Percentiles rank a stretch among this genome's conserved stretches.
These are phyloP conservation scores for Penicillium sp. DNA, from an alignment of 2,329 filamentous ascomycete species.

Conservation along the genomic window DNA sequence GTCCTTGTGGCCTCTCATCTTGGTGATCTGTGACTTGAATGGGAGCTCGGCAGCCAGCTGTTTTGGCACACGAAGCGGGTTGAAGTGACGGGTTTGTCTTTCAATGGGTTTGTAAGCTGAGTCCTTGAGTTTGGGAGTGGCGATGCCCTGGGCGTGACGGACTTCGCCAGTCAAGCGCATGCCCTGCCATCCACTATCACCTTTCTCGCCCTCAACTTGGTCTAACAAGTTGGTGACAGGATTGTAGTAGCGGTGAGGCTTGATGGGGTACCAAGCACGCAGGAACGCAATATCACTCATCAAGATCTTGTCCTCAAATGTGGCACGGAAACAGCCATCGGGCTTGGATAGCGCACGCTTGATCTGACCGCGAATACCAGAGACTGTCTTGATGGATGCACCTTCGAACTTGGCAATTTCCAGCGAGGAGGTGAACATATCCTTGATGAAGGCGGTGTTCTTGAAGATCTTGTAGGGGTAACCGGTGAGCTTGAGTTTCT, in stretches of 20 bases:
- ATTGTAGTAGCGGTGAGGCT: constrained; percentile 95
- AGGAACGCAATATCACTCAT: constrained; percentile 97
- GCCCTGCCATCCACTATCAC: constrained; percentile 64
- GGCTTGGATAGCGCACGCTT: constrained; percentile 91
- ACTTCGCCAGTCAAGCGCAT: constrained; percentile 96
- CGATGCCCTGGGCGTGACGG: constrained; percentile 69
- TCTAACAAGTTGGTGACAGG: constrained; percentile 89
- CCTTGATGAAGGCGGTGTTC: constrained; percentile 97
- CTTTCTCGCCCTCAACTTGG: constrained; percentile 34
- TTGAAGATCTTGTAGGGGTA: constrained; percentile 97
- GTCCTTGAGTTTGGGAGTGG: constrained; percentile 78
- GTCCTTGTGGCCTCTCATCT: constrained; percentile 74
- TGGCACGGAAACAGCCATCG: constrained; percentile 92
- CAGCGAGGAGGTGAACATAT: constrained; percentile 91
- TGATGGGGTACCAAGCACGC: constrained; percentile 93
- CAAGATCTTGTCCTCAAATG: constrained; percentile 97
- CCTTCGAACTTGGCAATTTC: constrained; percentile 99
- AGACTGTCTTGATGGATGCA: constrained; percentile 91
- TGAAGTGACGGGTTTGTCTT: constrained; percentile 67
- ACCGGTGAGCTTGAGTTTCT: constrained; percentile 97
- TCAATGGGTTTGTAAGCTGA: constrained; percentile 72
- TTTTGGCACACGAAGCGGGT: constrained; percentile 54
- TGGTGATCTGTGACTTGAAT: constrained; percentile 85
- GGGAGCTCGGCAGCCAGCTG: constrained; percentile 72
- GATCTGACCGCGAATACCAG: constrained; percentile 92